Conservation (phyloP, 257 asterid species). For the Buddleja alternifolia region DNA sequence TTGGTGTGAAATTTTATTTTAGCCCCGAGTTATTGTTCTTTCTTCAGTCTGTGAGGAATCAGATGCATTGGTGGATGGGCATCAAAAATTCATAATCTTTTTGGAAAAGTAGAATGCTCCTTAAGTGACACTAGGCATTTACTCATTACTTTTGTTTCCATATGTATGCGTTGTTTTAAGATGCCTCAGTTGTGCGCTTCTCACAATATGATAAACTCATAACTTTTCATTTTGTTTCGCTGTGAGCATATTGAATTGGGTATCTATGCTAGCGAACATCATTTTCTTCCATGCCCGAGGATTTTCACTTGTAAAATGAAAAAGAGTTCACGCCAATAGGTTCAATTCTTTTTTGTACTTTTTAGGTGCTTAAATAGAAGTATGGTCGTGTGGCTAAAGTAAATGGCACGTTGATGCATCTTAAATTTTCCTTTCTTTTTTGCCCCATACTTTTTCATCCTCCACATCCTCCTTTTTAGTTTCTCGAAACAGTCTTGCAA, state of each 20-base stretch:
- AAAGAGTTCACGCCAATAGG: background rate
- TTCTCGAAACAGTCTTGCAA: no score
- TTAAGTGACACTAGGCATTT: background rate
- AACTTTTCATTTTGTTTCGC: background rate
- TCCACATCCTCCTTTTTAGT: no score
- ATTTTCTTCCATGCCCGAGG: constrained; percentile 19
- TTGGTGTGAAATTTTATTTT: background rate
- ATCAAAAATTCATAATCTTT: background rate
- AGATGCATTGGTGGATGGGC: constrained; percentile 5
- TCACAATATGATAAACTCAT: background rate
- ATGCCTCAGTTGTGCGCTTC: constrained; percentile 9
- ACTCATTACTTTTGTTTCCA: background rate
- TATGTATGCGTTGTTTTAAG: background rate
- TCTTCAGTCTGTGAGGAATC: background rate
- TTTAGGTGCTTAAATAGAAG: no score
- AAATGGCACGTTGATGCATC: no score
- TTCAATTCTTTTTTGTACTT: background rate
- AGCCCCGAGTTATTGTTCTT: background rate
- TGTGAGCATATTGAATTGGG: background rate
- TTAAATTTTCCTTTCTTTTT: no score
- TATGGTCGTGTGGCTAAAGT: no score
- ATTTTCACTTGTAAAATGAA: background rate
- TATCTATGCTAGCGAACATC: background rate
- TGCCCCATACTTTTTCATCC: no score
- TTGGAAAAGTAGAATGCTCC: background rate